Conservation (phyloP, 495 filamentous ascomycete genomes). For the Hypoxylon crocopeplum region DNA sequence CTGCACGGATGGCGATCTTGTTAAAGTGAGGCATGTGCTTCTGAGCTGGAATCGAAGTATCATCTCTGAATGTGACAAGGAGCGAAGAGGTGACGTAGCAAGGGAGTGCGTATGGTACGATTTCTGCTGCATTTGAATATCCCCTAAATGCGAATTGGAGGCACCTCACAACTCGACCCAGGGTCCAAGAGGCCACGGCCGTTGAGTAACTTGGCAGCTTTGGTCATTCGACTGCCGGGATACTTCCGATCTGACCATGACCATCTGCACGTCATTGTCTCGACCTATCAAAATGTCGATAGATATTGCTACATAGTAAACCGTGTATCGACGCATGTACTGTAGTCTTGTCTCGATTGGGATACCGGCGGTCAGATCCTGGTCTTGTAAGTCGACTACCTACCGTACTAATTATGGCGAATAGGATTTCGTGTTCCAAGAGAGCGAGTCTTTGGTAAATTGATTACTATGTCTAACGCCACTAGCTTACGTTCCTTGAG, state of each 20-base stretch:
- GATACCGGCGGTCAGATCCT: conserved; percentile 11
- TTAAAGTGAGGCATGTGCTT: conserved; percentile 19
- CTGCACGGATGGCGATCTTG: conserved; percentile 24
- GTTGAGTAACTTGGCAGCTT: conserved; percentile 27
- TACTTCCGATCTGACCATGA: conserved; percentile 36
- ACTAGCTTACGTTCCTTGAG: conserved; percentile 10
- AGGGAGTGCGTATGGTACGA: conserved; percentile 27
- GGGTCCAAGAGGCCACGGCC: conserved; percentile 7
- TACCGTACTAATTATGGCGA: not conserved
- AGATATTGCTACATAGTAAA: conserved; percentile 33
- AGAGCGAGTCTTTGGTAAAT: conserved; percentile 12
- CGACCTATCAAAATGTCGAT: conserved; percentile 20
- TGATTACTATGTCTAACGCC: conserved; percentile 21
- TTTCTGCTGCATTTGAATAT: conserved; percentile 24
- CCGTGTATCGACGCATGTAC: conserved; percentile 17
- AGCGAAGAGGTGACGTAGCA: conserved; percentile 26
- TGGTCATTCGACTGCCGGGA: conserved; percentile 32
- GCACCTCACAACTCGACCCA: conserved; percentile 19
- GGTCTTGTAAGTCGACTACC: conserved; percentile 7
- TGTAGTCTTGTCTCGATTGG: conserved; percentile 17
- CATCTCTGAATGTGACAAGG: conserved; percentile 27
- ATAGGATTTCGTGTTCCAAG: conserved; percentile 18
- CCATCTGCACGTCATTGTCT: conserved; percentile 35
- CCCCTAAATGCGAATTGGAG: conserved; percentile 14
- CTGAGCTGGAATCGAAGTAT: conserved; percentile 23